These are phyloP conservation scores for Oryza glaberrima DNA, from an alignment of 176 grass and related monocot species.

Conservation along the genomic window DNA sequence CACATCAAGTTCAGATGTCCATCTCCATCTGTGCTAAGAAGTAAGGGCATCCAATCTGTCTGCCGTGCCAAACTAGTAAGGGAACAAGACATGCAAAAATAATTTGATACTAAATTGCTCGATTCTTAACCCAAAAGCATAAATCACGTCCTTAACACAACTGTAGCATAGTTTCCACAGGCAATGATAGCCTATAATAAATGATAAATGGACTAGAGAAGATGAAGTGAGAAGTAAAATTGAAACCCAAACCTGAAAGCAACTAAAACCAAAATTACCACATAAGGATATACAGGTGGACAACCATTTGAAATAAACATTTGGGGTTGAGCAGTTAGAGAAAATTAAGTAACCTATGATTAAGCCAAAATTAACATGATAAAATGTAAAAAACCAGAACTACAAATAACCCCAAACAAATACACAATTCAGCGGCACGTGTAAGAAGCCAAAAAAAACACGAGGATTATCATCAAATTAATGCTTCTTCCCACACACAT, in stretches of 20 bases:
- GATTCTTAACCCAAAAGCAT: neutral
- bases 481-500: neutral
- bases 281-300: neutral
- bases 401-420: neutral
- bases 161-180: neutral
- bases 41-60: neutral
- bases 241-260: neutral
- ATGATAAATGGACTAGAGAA: conserved; percentile 1
- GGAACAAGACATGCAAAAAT: conserved; percentile 5
- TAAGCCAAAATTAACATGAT: neutral
- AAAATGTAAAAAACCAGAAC: conserved; percentile 16
- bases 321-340: conserved; percentile 4
- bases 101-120: neutral
- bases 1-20: neutral
- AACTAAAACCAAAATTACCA: conserved; percentile 9
- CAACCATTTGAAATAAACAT: conserved; percentile 7
- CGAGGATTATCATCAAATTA: neutral
- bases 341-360: neutral
- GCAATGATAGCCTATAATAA: neutral
- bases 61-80: neutral
- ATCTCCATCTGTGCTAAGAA: conserved; percentile 17
- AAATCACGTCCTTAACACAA: neutral
- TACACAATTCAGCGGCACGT: neutral
- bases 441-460: conserved; percentile 9
- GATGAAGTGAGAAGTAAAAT: neutral